Base-by-base conservation (phyloP, 495 filamentous ascomycete species). In the Chaetomium cochliodes region DNA sequence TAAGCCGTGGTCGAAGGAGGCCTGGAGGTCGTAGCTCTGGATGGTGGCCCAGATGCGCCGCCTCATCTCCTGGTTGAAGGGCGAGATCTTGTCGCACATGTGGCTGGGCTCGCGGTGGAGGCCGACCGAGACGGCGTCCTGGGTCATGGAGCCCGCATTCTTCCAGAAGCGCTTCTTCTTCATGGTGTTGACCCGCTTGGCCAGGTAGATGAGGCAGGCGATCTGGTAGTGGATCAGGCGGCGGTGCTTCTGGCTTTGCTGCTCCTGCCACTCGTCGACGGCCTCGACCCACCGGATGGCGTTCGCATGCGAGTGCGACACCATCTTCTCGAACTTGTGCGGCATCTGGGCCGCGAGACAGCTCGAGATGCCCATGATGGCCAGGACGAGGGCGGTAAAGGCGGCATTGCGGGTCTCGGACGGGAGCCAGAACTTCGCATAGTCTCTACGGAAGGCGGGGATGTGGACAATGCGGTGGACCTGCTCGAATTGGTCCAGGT, bases 41-140 rank as follows among this genome's bases (percentile, higher is more conserved):
- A 88, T 84, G 3, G 84, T 87, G 0, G 78, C 80, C 87, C 87
- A 89, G n/a, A 89, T 81, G 25, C 87, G 75, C 57, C 86, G 73
- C 33, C 86, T 80, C 85, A 88, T 86, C 71, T 89, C 87, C 67
- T 83, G 83, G 64, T 82, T 84, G 68, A 86, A 88, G n/a, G 70
- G 68, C 11, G 73, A 74, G 33, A 76, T 72, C 42, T 71, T 73
- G 58, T 69, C 69, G 39, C 67, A 67, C 58, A 77, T 72, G 63
- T 70, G 67, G 57, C 69, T 69, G 0, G 83, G 81, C 44, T 86
- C 83, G 9, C 82, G 69, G 65, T 88, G 83, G 3, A 87, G 72
- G 0, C 85, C 86, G 67, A 86, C 84, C 11, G 76, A 73, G 44
- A 87, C 77, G 56, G 82, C 84, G 60, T 85, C 80, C 67, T 84